phyloP scores from a whole-genome alignment of 768 basidiomycete genomes.

The Podaxis mareebaensis region DNA sequence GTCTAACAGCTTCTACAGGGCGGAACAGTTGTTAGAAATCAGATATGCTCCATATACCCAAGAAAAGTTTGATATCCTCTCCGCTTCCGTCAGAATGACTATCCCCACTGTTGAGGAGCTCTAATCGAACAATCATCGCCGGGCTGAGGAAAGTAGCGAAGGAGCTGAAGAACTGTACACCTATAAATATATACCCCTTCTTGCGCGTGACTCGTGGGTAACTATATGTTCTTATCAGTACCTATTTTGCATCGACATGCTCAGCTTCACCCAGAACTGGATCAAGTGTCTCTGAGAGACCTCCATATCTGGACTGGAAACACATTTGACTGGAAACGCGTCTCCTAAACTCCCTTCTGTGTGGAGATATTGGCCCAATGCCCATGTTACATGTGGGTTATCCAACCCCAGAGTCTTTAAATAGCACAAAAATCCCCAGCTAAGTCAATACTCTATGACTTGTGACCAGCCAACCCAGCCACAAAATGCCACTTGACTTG shows the following conservation, averaged over 20 bases:
- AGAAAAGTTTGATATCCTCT: slow-evolving; percentile 34
- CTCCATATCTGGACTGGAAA: no score
- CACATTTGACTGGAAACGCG: no score
- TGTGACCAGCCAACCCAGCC: background rate
- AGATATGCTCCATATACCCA: slow-evolving; percentile 57
- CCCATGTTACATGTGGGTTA: no score
- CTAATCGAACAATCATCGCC: slow-evolving; percentile 4
- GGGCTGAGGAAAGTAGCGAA: background rate
- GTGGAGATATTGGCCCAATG: no score
- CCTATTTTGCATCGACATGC: no score
- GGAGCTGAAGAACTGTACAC: background rate
- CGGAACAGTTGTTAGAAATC: slow-evolving; percentile 36
- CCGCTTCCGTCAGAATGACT: slow-evolving; percentile 7
- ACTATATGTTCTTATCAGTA: background rate
- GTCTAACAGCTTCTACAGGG: slow-evolving; percentile 27
- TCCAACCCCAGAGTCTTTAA: no score
- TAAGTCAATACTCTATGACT: background rate
- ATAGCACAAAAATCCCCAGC: no score
- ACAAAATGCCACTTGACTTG: background rate
- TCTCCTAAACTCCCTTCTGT: no score
- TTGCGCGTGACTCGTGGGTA: background rate
- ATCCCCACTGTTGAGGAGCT: slow-evolving; percentile 12
- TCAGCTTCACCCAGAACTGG: no score
- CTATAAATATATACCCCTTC: background rate
- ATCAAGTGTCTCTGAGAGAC: no score